A percentile compares a stretch with the other conserved stretches of the same genome.
Evolutionary conservation across 106 monocot species (phyloP).

Genomic region (Dendrobium huoshanense): DNA sequence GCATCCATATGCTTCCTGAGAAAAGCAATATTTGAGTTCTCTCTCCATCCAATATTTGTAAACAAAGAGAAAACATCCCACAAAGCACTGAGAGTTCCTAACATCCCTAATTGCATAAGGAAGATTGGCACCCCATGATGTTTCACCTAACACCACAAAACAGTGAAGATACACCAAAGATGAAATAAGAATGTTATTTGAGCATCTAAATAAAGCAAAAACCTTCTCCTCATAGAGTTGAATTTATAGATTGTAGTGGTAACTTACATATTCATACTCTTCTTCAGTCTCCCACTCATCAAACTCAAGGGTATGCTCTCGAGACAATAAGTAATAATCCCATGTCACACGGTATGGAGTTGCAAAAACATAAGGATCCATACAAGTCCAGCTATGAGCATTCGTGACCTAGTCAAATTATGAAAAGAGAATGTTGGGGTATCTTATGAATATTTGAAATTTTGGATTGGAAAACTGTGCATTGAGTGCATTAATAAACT

Average conservation of each 20-base stretch:
- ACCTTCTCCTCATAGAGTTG: background rate
- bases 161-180: background rate
- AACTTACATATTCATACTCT: constrained; percentile 88
- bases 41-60: constrained; percentile 76
- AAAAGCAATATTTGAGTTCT: constrained; percentile 77
- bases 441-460: background rate
- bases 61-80: constrained; percentile 94
- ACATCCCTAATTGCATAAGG: constrained; percentile 82
- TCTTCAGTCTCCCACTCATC: constrained; percentile 69
- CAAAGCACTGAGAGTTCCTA: constrained; percentile 80
- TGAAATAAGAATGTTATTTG: background rate
- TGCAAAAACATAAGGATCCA: constrained; percentile 93
- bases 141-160: constrained; percentile 52
- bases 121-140: constrained; percentile 61
- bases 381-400: constrained; percentile 96
- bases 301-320: constrained; percentile 82
- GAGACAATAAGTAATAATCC: constrained; percentile 85
- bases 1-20: constrained; percentile 93
- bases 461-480: background rate
- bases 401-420: constrained; percentile 36
- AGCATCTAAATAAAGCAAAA: background rate
- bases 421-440: background rate
- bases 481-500: background rate
- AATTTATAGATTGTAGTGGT: background rate
- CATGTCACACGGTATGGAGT: constrained; percentile 92